Evolutionary conservation across 371 early-diverging fungal species (phyloP).

Genomic region (Fennellomyces sp.): DNA sequence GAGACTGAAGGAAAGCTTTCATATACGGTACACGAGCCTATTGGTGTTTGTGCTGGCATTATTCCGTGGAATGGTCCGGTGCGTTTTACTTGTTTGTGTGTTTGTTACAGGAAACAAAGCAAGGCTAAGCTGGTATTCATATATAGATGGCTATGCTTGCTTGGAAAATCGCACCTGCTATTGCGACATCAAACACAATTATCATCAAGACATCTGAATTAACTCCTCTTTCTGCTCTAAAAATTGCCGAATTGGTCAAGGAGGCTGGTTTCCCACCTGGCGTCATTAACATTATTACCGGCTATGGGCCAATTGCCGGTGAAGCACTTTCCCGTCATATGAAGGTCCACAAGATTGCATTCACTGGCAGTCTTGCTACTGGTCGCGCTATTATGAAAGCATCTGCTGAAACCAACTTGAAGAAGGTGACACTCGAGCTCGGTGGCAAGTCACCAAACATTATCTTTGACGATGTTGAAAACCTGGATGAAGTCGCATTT

Average conservation of each 20-base stretch:
- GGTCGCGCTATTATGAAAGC: constrained; percentile 58
- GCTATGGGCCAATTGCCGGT: constrained; percentile 43
- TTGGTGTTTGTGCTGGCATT: constrained; percentile 82
- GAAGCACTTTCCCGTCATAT: constrained; percentile 34
- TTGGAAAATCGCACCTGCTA: constrained; percentile 87
- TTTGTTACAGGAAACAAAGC: background rate
- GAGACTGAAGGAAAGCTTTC: constrained; percentile 49
- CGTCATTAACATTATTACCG: constrained; percentile 73
- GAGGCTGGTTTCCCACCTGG: constrained; percentile 63
- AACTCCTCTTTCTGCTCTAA: constrained; percentile 53
- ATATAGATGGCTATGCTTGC: constrained; percentile 35
- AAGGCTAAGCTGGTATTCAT: background rate
- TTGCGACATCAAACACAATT: constrained; percentile 84
- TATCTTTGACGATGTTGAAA: constrained; percentile 86
- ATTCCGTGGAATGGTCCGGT: constrained; percentile 69
- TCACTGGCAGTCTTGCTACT: constrained; percentile 65
- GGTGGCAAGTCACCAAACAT: constrained; percentile 92
- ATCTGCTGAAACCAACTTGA: constrained; percentile 70
- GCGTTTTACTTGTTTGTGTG: constrained; percentile 57
- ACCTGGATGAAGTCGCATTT: constrained; percentile 72
- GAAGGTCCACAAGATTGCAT: constrained; percentile 58
- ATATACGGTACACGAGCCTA: constrained; percentile 78
- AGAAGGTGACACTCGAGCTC: constrained; percentile 78
- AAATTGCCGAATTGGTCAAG: constrained; percentile 46
- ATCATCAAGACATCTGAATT: constrained; percentile 89